Base-by-base conservation (phyloP, 768 basidiomycete species). In the Leccinum incarnatum region DNA sequence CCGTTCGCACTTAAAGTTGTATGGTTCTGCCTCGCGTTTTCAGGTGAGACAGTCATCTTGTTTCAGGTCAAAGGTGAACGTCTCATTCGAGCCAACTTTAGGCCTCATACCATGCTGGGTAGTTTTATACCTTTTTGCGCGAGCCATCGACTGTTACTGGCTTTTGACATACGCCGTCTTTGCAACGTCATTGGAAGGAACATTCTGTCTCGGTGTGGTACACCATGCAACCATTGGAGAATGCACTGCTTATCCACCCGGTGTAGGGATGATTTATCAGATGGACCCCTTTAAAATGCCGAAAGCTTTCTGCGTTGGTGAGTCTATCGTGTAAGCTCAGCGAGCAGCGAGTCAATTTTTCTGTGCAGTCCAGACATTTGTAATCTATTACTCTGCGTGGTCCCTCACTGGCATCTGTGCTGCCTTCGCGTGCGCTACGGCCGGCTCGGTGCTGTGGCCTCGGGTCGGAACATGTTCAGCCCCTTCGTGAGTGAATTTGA, bases 241-340 rank as follows among this genome's bases (percentile, higher is more conserved):
- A n/a, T 4, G 10, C 11, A 4, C 36, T 36, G 30, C 48, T 64
- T 25, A 61, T 37, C 12, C 53, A 17, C 17, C 19, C 62, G 21
- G 8, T 34, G 23, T 51, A 88, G 87, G 87, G 11, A 79, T 88
- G 72, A 76, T 84, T 14, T 87, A 83, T 78, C 69, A 72, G 53
- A 88, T 89, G 87, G 75, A 84, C 62, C 84, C 87, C 1, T 75
- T 73, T 51, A 66, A 58, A 19, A 89, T 89, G 85, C 83, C 86
- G 9, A 72, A 66, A 36, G 62, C 67, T 29, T 88, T 89, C 62
- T 88, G 87, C 64, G 71, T 82, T 36, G 76, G 85, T 84, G 63
- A 60, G 79, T 19, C 7, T 9, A 12, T 48, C 48, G 17, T 25
- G 52, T 48, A 3, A 40, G 58, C 46, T 10, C 17, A 40, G 2